Evolutionary conservation across 2,329 filamentous ascomycete species (phyloP), one percentile per base, ranked within the genome.

Genomic region (Talaromyces islandicus): DNA sequence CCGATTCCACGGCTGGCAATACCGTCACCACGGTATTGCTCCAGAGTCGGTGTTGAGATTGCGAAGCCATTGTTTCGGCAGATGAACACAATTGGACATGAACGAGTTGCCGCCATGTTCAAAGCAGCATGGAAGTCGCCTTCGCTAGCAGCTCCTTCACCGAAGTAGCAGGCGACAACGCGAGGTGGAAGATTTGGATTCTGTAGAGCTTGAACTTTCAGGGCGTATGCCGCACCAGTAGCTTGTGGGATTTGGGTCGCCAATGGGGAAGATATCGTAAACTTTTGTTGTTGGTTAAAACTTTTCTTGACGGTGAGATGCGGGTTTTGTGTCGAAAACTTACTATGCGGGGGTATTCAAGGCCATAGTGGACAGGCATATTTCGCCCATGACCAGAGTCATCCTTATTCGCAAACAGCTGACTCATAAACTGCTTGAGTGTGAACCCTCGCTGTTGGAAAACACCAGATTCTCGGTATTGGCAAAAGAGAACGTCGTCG

Each of bases 291-390:
- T 7, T 29, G 5, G n/a, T 35, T 11, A 55, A 32, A 12, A 35
- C 21, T 6, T 11, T 24, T 27, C 5, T n/a, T 27, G n/a, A 29
- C 11, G 43, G 9, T 14, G 7, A 24, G 21, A 3, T 24, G 19
- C 4, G 29, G 2, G 30, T 12, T 32, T 29, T 52, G 19, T 35
- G 7, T 51, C 19, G 10, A 30, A n/a, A 19, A 78, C 85, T 72
- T 72, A 92, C 89, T 69, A 96, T 92, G 67, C 96, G 91, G 60
- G 95, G 80, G 64, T 90, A 87, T 60, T 82, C 85, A 73, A 89
- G 92, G 53, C 92, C 92, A 70, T 97, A 99, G 76, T 99, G 94
- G 14, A 97, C 90, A 0, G 94, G 94, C 94, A 99, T 99, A 69
- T 96, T 97, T 64, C 93, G 86, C 1, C 92, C 94, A 62, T 82